Base-by-base conservation (phyloP, 306 rosid species). In the Inga leiocalycina region DNA sequence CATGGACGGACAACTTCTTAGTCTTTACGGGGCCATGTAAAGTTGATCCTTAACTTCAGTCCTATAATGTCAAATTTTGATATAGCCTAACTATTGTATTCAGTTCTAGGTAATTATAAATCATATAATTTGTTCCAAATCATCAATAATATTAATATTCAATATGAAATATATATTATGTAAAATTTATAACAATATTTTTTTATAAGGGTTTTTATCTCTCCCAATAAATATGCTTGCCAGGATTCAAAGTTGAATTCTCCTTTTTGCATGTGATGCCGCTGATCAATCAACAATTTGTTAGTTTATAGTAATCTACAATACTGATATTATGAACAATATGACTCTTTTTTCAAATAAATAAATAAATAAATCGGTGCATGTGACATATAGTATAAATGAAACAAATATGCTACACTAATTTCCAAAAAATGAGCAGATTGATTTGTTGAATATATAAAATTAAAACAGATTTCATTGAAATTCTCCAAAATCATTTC, bases 231-330 rank as follows among this genome's bases (percentile, higher is more conserved):
- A 6, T 39, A 6, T 39, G 8, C 1, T 39, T 39, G 1, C 1
- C 1, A 0, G 8, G 8, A 39, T 39, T 6, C 8, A 39, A 6
- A 39, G 1, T 1, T 39, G 0, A 5, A 6, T 39, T 39, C 41
- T 37, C 1, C 1, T 37, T 4, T 37, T 37, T 37, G 4, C 1
- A 1, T 0, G 6, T 0, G 5, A 37, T 0, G 8, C 41, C 41
- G 41, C 7, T 37, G 5, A 5, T 5, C 39, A 39, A 5, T 39
- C 1, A 5, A 5, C 8, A 6, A 1, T 8, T 39, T 39, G 8
- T 39, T 6, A 5, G 43, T 39, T 39, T 39, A 39, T 39, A 39
- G 8, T 10, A 46, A 46, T 46, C 14, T 46, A 10, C 14, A 46
- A 17, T 52, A 16, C 8, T 3, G 4, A 16, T 4, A 52, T 16